These are phyloP conservation scores for Neurospora sp. DNA, from an alignment of 495 filamentous ascomycete species.

Conservation along the genomic window DNA sequence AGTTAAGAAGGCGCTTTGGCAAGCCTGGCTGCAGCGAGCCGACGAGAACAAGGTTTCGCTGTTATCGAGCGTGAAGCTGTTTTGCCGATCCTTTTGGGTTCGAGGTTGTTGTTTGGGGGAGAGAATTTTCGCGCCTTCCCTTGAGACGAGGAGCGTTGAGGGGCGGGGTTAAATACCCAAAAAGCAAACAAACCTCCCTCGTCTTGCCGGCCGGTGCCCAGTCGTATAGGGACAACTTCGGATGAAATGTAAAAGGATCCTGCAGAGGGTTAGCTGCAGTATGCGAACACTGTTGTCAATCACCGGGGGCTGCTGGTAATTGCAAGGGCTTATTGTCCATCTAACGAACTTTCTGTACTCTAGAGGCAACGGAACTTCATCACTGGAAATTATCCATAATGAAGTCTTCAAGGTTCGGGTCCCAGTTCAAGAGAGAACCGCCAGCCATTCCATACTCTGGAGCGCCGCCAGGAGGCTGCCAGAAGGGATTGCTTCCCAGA, in stretches of 20 bases:
- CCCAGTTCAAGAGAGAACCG: conserved; percentile 11
- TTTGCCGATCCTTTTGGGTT: background rate
- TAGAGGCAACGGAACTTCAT: background rate
- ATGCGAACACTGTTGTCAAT: background rate
- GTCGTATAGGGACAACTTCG: background rate
- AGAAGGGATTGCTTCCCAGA: conserved; percentile 4
- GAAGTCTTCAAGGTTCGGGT: conserved; percentile 10
- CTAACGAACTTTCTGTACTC: background rate
- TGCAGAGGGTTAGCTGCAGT: background rate
- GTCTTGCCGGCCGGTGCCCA: background rate
- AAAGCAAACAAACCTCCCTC: background rate
- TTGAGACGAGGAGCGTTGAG: background rate
- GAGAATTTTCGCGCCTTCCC: background rate
- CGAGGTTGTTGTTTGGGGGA: background rate
- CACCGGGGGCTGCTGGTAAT: background rate
- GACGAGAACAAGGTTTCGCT: background rate
- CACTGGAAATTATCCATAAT: background rate
- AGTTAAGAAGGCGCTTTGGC: background rate
- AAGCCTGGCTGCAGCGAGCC: background rate
- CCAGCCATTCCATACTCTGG: conserved; percentile 2
- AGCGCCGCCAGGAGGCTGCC: conserved; percentile 5
- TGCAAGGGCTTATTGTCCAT: background rate
- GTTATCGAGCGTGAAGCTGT: background rate
- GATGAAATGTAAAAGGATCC: background rate
- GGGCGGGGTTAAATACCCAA: background rate